Evolutionary conservation across 1,284 basidiomycete species (phyloP).

Genomic region (Wallemia hederae): DNA sequence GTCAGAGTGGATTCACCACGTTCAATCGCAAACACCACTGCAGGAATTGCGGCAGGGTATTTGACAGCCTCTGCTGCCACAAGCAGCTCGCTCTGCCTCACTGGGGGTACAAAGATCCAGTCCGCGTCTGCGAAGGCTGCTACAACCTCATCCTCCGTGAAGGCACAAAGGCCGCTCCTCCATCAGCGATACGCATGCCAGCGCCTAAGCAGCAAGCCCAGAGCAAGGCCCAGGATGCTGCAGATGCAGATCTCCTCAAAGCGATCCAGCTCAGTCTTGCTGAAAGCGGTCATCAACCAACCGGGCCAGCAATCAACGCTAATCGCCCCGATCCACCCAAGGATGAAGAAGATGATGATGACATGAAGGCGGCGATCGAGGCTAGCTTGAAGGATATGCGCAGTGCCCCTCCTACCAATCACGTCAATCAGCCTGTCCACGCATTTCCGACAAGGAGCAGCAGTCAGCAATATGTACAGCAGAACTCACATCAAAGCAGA

Average conservation of each 20-base stretch:
- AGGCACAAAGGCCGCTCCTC: not conserved
- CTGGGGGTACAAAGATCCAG: conserved; percentile 75
- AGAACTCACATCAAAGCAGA: not conserved
- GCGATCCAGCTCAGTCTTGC: conserved; percentile 76
- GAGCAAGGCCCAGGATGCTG: conserved; percentile 21
- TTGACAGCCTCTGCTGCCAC: conserved; percentile 76
- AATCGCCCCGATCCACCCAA: conserved; percentile 5
- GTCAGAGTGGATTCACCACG: conserved; percentile 68
- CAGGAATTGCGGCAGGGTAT: conserved; percentile 87
- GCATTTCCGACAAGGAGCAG: conserved; percentile 19
- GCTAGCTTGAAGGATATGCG: conserved; percentile 66
- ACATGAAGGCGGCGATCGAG: conserved; percentile 78
- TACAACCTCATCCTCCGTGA: conserved; percentile 28
- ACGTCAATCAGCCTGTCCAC: conserved; percentile 26
- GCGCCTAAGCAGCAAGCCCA: conserved; percentile 23
- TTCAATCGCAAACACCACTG: conserved; percentile 98
- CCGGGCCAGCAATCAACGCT: conserved; percentile 2
- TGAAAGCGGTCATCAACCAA: conserved; percentile 27
- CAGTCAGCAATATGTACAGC: not conserved
- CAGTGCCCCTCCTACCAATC: conserved; percentile 47
- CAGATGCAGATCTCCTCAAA: conserved; percentile 67
- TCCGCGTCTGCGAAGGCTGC: conserved; percentile 83
- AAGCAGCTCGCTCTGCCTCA: conserved; percentile 59
- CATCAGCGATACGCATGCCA: conserved; percentile 15
- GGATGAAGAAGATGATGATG: conserved; percentile 67